Conservation (phyloP, 2,329 filamentous ascomycete genomes). For the Pleoardoris graminearum region DNA sequence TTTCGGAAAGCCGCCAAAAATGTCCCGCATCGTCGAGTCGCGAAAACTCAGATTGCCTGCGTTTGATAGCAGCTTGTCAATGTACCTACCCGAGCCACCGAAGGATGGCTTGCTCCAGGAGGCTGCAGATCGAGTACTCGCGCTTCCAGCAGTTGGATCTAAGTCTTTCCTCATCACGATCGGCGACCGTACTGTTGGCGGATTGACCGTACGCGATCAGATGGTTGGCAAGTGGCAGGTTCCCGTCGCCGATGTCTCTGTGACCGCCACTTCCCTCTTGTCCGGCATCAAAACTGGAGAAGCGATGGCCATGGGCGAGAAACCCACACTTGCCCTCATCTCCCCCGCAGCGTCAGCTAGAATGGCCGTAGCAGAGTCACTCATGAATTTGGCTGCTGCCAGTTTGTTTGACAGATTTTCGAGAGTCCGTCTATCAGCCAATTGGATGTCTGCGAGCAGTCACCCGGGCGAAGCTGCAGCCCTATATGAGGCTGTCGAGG, state of each 20-base stretch:
- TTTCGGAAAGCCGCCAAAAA: constrained; percentile 84
- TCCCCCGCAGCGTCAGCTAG: constrained; percentile 86
- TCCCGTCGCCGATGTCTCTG: constrained; percentile 90
- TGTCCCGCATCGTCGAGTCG: constrained; percentile 73
- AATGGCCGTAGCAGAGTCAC: constrained; percentile 93
- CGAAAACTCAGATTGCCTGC: constrained; percentile 67
- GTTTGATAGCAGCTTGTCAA: constrained; percentile 76
- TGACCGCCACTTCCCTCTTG: constrained; percentile 81
- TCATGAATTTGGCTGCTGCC: constrained; percentile 90
- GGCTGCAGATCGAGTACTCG: constrained; percentile 79
- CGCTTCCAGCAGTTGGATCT: constrained; percentile 87
- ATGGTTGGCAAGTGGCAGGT: constrained; percentile 97
- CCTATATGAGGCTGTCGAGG: constrained; percentile 90
- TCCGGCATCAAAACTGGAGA: constrained; percentile 77
- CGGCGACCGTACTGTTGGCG: constrained; percentile 88
- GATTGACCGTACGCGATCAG: constrained; percentile 85
- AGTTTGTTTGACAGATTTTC: constrained; percentile 72
- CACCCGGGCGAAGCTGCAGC: constrained; percentile 91
- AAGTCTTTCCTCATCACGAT: constrained; percentile 98
- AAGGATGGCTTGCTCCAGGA: constrained; percentile 61
- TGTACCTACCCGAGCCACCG: constrained; percentile 63
- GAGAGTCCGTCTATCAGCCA: constrained; percentile 86
- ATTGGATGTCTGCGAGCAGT: constrained; percentile 98
- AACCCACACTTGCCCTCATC: constrained; percentile 84
- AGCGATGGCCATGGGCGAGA: constrained; percentile 98